Percentiles rank a stretch among this genome's conserved stretches.
phyloP scores from a whole-genome alignment of 169 alveolate genomes.

The Plasmodium ovale region DNA sequence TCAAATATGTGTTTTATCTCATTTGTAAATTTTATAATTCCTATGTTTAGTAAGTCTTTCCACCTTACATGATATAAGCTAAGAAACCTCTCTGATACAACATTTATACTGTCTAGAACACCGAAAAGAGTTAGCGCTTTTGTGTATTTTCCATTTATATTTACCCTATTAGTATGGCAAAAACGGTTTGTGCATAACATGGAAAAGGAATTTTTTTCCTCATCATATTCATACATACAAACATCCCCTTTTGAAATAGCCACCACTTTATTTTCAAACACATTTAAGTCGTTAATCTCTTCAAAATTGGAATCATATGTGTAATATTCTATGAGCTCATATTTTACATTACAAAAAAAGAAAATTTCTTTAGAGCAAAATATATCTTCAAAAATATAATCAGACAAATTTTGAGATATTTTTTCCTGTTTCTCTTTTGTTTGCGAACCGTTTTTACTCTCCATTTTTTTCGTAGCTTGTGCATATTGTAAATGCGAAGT shows the following conservation, averaged over 20 bases:
- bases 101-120: slow-evolving; percentile 24
- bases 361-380: slow-evolving; percentile 17
- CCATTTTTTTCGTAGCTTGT: background rate
- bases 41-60: slow-evolving; percentile 5
- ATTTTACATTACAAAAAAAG: slow-evolving; percentile 20
- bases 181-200: slow-evolving; percentile 13
- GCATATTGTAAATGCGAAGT: background rate
- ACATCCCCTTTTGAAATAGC: slow-evolving; percentile 21
- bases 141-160: slow-evolving; percentile 10
- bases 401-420: background rate
- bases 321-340: slow-evolving; percentile 24
- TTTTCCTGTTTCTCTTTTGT: slow-evolving; percentile 19
- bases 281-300: slow-evolving; percentile 24
- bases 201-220: background rate
- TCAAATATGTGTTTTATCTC: slow-evolving; percentile 29
- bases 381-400: slow-evolving; percentile 29
- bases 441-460: background rate
- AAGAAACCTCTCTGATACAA: slow-evolving; percentile 10
- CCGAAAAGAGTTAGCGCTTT: background rate
- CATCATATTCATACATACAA: slow-evolving; percentile 32
- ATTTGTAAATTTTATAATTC: slow-evolving; percentile 30
- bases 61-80: slow-evolving; percentile 2
- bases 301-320: slow-evolving; percentile 8
- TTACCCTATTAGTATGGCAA: slow-evolving; percentile 11
- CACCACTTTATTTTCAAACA: slow-evolving; percentile 47